Base-by-base conservation (phyloP, 1,284 basidiomycete genomes). In the Cutaneotrichosporon dermatis region DNA sequence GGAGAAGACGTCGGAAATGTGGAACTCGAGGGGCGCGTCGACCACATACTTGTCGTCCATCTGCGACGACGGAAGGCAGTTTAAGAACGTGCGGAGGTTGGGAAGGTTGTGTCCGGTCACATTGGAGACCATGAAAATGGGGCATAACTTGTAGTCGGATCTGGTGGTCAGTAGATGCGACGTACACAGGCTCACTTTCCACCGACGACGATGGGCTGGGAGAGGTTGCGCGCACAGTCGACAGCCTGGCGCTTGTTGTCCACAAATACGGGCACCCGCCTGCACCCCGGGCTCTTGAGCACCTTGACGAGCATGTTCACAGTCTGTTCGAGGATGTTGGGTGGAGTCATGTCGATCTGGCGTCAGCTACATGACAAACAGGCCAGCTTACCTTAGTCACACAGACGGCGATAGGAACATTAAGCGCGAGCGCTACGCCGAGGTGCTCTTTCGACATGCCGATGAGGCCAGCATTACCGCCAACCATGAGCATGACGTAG, bases 381-480 rank as follows among this genome's bases (percentile, higher is more conserved):
- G 51, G n/a, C n/a, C 12, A 61, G 60, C 73, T 59, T 59, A 89
- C 90, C 83, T 98, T 98, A 12, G 94, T 97, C 54, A 98, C 88
- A 75, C 92, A 92, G 35, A 96, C 89, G 4, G 93, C 86, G 40
- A 99, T 88, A 1, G 95, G 95, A 1, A 99, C 90, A 67, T 88
- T 91, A 51, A 99, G 80, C 1, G 95, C 95, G 0, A 99, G 81
- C 0, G 95, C 88, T 58, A 99, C 94, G 1, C 95, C 92, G 11
- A 98, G 81, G 77, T 98, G 95, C 75, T 95, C 92, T 66, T 98
- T 97, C 35, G 90, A 93, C 95, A 98, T 98, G 50, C 96, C 96
- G 60, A 98, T 96, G 52, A 99, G 76, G 1, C 83, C 84, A 1
- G 96, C 95, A 74, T 99, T 99, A 1, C 87, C 94, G 36, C 94